These are phyloP conservation scores for Begonia loranthoides DNA, from an alignment of 306 rosid genomes.

Conservation along the genomic window DNA sequence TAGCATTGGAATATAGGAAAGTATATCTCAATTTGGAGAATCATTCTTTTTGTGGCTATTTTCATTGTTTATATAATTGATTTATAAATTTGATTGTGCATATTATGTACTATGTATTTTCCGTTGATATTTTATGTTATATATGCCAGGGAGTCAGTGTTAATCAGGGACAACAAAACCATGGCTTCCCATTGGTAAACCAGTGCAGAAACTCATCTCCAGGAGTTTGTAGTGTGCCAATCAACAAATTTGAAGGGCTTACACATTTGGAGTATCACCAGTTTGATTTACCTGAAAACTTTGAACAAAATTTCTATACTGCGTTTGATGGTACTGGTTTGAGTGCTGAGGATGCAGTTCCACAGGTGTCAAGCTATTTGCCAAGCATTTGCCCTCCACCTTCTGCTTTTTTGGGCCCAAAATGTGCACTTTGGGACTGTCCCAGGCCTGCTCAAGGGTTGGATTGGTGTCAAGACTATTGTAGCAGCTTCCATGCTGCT, in stretches of 20 bases:
- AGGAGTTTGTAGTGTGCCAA: conserved; percentile 36
- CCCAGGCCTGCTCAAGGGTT: conserved; percentile 87
- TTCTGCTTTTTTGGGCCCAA: conserved; percentile 93
- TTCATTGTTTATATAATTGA: no score
- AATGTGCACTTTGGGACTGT: conserved; percentile 98
- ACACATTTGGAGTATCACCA: conserved; percentile 61
- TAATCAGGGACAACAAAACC: conserved; percentile 58
- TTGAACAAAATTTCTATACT: conserved; percentile 42
- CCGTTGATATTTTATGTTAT: neutral
- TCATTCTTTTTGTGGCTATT: no score
- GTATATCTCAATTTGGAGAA: no score
- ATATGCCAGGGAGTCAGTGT: conserved; percentile 36
- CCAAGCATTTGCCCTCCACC: conserved; percentile 89
- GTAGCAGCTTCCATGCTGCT: conserved; percentile 89
- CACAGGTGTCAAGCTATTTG: conserved; percentile 62
- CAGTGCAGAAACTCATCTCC: conserved; percentile 52
- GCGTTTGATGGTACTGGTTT: conserved; percentile 31
- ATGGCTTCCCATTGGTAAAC: conserved; percentile 44
- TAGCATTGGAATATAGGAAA: no score
- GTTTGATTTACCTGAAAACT: conserved; percentile 48
- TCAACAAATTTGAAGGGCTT: conserved; percentile 48
- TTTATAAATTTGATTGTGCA: neutral
- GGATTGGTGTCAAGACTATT: conserved; percentile 89
- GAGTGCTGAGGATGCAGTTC: conserved; percentile 44
- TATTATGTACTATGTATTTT: conserved; percentile 1